Conservation (phyloP, 495 filamentous ascomycete species). For the Talaromyces liani region DNA sequence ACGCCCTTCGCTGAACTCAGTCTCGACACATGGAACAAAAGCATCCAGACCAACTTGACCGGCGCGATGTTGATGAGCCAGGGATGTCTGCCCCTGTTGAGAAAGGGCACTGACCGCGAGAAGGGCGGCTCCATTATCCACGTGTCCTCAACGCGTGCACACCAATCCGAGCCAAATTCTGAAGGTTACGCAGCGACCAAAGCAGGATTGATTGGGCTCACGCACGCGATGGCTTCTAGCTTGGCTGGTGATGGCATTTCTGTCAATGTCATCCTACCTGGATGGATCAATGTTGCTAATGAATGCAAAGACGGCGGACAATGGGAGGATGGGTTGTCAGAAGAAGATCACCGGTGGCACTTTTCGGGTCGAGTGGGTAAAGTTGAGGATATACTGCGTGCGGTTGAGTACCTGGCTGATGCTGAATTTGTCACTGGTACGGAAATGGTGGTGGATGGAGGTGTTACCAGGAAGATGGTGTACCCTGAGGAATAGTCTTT, state of each 20-base stretch:
- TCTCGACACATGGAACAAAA: slow-evolving; percentile 22
- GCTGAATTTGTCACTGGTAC: slow-evolving; percentile 68
- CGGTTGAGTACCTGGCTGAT: slow-evolving; percentile 48
- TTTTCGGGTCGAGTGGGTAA: slow-evolving; percentile 4
- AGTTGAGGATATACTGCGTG: slow-evolving; percentile 9
- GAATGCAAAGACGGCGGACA: slow-evolving; percentile 23
- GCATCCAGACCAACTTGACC: slow-evolving; percentile 28
- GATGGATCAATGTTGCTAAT: slow-evolving; percentile 23
- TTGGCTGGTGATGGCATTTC: slow-evolving; percentile 18
- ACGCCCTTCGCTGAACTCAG: slow-evolving; percentile 19
- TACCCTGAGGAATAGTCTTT: slow-evolving; percentile 6
- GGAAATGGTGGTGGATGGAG: slow-evolving; percentile 35
- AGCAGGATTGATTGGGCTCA: slow-evolving; percentile 23
- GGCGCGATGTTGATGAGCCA: slow-evolving; percentile 26
- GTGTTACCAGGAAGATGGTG: slow-evolving; percentile 9
- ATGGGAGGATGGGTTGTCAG: slow-evolving; percentile 9
- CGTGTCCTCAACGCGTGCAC: slow-evolving; percentile 23
- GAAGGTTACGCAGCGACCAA: slow-evolving; percentile 27
- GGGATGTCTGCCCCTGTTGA: slow-evolving; percentile 26
- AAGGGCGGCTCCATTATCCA: slow-evolving; percentile 20
- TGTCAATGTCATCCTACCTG: slow-evolving; percentile 24
- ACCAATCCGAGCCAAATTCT: slow-evolving; percentile 21
- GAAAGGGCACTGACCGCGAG: slow-evolving; percentile 5
- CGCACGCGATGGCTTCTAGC: slow-evolving; percentile 24
- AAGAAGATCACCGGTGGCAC: slow-evolving; percentile 7